phyloP scores from a whole-genome alignment of 495 filamentous ascomycete genomes.

The Baudoinia panamericana region DNA sequence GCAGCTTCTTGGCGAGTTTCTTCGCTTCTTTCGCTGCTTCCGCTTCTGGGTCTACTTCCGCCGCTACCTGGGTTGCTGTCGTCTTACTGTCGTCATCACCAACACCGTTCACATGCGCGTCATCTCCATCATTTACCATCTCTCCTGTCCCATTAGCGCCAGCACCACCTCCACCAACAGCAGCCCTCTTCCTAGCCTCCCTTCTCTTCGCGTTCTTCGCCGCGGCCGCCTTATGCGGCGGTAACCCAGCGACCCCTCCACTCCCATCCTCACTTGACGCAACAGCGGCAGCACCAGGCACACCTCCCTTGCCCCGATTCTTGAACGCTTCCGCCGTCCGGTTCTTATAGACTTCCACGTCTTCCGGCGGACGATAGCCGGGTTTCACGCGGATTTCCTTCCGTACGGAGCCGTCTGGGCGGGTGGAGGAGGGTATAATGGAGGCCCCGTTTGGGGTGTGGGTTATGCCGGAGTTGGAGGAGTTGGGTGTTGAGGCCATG shows the following conservation, averaged over 20 bases:
- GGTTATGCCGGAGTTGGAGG: conserved; percentile 56
- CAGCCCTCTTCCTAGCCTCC: conserved; percentile 80
- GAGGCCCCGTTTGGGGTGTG: conserved; percentile 60
- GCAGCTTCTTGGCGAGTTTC: conserved; percentile 89
- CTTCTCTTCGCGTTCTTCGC: conserved; percentile 87
- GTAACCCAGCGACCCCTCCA: too few species aligned
- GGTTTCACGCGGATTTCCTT: conserved; percentile 88
- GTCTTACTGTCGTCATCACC: conserved; percentile 24
- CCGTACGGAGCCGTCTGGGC: conserved; percentile 75
- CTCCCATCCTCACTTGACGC: conserved; percentile 32
- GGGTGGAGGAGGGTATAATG: conserved; percentile 72
- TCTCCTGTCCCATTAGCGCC: conserved; percentile 24
- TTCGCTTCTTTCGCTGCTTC: conserved; percentile 88
- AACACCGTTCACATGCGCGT: conserved; percentile 30
- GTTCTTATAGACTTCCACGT: conserved; percentile 94
- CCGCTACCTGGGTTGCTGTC: conserved; percentile 5
- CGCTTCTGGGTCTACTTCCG: conserved; percentile 47
- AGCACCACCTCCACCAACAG: conserved; percentile 36
- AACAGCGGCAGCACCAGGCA: conserved; percentile 65
- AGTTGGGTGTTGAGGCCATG: conserved; percentile 6
- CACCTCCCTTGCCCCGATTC: conserved; percentile 58
- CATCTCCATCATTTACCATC: conserved; percentile 10
- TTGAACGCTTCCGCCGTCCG: conserved; percentile 76
- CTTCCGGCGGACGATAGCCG: conserved; percentile 88
- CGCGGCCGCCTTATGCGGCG: conserved; percentile 25